Base-by-base conservation (phyloP, 306 rosid species). In the Chamaecrista fasciculata region DNA sequence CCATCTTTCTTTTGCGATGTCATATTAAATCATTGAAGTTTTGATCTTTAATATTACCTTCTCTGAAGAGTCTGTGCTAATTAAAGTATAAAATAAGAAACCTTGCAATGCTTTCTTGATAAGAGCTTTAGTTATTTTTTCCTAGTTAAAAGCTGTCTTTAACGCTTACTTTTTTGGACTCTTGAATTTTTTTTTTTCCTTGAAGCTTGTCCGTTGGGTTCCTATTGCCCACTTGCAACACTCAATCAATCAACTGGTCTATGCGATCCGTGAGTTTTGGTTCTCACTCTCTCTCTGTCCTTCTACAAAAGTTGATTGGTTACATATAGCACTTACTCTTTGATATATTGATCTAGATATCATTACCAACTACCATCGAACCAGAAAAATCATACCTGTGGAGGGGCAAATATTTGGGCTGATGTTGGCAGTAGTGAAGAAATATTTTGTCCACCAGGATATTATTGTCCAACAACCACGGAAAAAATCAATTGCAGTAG, bases 381-480 rank as follows among this genome's bases (percentile, higher is more conserved):
- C 80, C 74, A 75, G 77, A 89, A 89, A 76, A 88, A 88, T 63
- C 99, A 91, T 84, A 86, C 86, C 11, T 94, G 99, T 68, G 99
- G 99, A 70, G 99, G 99, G 81, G 99, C 99, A 75, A 88, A 84
- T 77, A 57, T 73, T 23, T 94, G 99, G 99, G 91, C 97, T 51
- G 99, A 90, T 77, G 89, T 84, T 71, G 78, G 74, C 56, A 84
- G 82, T 57, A 81, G 87, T 49, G 76, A 85, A 44, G 97, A 86
- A 76, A 59, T 89, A 31, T 94, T 94, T 75, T 94, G 99, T 69
- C 73, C 97, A 53, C 92, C 89, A 29, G 97, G 99, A 74, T 94
- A 91, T 16, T 88, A 84, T 80, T 94, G 99, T 76, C 97, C 99
- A 28, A 80, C 97, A 72, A 86, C 89, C 52, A 85, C 82, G 26